Conservation (phyloP, 202 grass and related monocot genomes). For the Cymbopogon flexuosus region DNA sequence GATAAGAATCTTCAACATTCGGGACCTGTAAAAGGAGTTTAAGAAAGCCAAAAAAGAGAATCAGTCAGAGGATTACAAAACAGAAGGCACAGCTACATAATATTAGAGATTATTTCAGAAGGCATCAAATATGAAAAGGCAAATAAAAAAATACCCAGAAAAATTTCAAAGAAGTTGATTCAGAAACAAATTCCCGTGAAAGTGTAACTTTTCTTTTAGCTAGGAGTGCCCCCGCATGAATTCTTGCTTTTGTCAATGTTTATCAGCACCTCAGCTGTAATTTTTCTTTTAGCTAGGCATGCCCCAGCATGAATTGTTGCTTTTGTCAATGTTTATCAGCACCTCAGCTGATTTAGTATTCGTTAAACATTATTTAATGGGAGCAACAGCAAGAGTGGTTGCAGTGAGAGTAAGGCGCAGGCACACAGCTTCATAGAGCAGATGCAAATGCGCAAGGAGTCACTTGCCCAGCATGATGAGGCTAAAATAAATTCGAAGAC, state of each 20-base stretch:
- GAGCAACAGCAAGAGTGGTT: neutral
- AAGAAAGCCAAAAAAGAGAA: constrained; percentile 29
- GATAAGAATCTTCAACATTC: constrained; percentile 55
- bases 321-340: neutral
- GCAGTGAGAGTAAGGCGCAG: neutral
- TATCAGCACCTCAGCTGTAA: neutral
- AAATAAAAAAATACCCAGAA: constrained; percentile 12
- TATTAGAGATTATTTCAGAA: neutral
- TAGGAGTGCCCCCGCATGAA: neutral
- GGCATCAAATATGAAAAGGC: neutral
- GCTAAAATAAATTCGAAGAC: neutral
- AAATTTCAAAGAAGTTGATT: constrained; percentile 5
- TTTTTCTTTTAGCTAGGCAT: neutral
- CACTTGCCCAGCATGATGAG: constrained; percentile 3
- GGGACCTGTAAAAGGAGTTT: constrained; percentile 45
- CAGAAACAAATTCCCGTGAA: neutral
- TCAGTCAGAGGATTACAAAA: constrained; percentile 17
- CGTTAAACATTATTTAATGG: neutral
- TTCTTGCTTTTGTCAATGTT: neutral
- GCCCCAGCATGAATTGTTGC: neutral
- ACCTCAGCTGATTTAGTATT: neutral
- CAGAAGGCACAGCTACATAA: constrained; percentile 2
- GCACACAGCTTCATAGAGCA: neutral
- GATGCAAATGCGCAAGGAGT: neutral
- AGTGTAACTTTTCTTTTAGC: neutral